These are phyloP conservation scores for Neoboletus brunneissimus DNA, from an alignment of 768 basidiomycete species.

Conservation along the genomic window DNA sequence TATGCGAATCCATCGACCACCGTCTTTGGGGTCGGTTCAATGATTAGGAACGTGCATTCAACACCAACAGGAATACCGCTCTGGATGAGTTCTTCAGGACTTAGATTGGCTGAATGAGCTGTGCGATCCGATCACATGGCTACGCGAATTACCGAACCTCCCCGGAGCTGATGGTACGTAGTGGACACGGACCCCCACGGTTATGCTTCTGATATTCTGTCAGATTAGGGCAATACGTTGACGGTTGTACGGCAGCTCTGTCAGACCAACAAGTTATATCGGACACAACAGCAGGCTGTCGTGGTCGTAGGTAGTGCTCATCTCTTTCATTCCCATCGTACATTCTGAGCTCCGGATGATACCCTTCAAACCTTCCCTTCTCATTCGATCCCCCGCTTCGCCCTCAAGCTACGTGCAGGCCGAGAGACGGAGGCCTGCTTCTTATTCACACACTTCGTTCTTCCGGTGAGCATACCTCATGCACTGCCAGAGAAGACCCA, in stretches of 20 bases:
- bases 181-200: conserved; percentile 9
- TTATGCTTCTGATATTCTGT: not conserved
- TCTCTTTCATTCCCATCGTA: not conserved
- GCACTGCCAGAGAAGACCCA: not conserved
- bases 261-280: conserved; percentile 19
- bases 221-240: conserved; percentile 9
- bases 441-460: conserved; percentile 46
- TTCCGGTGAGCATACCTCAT: conserved; percentile 41
- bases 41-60: not conserved
- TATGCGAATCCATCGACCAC: not conserved
- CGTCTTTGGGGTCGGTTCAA: too few relatives aligned
- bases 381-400: conserved; percentile 8
- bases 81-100: not conserved
- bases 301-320: not conserved
- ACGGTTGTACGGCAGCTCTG: conserved; percentile 22
- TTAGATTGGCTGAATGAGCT: not conserved
- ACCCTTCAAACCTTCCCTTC: conserved; percentile 17
- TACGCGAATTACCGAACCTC: conserved; percentile 3
- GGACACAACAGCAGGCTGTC: not conserved
- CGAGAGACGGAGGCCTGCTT: conserved; percentile 17
- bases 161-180: not conserved
- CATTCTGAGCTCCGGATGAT: conserved; percentile 17
- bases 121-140: conserved; percentile 14
- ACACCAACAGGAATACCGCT: not conserved
- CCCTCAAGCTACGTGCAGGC: conserved; percentile 37